Evolutionary conservation across 2,329 filamentous ascomycete genomes (phyloP).

Genomic region (Diaporthe citrichinensis): DNA sequence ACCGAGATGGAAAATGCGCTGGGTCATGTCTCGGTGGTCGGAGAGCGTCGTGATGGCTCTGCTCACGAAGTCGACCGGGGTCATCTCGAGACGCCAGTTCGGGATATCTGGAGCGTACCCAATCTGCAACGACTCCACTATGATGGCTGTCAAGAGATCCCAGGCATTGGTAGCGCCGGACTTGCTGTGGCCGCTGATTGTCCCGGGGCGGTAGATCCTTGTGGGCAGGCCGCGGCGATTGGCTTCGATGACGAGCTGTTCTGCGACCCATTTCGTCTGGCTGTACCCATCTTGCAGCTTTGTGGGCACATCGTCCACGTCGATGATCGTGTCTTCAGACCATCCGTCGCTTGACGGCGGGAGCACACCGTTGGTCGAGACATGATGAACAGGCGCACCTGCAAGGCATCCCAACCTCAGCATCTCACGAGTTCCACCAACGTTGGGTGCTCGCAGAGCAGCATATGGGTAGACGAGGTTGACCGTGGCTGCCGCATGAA

Average conservation of each 20-base stretch:
- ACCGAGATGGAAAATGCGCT: constrained; percentile 80
- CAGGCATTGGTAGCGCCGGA: constrained; percentile 84
- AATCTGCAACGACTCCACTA: constrained; percentile 83
- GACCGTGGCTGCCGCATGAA: constrained; percentile 84
- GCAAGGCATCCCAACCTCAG: constrained; percentile 77
- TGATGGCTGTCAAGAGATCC: constrained; percentile 81
- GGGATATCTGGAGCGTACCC: constrained; percentile 79
- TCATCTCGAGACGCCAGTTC: constrained; percentile 87
- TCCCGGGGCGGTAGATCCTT: constrained; percentile 80
- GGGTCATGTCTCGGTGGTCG: constrained; percentile 72
- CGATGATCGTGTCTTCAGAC: constrained; percentile 77
- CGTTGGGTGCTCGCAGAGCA: constrained; percentile 79
- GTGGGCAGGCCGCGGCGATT: constrained; percentile 77
- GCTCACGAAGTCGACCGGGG: constrained; percentile 85
- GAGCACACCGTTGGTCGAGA: constrained; percentile 85
- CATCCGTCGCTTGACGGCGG: constrained; percentile 79
- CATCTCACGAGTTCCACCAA: constrained; percentile 83
- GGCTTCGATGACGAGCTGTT: constrained; percentile 80
- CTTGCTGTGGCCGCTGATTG: constrained; percentile 82
- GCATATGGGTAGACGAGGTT: constrained; percentile 88
- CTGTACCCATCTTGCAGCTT: constrained; percentile 82
- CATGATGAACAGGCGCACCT: constrained; percentile 81
- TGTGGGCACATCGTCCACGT: constrained; percentile 76
- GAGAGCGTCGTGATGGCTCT: constrained; percentile 79
- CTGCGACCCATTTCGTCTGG: constrained; percentile 86